Evolutionary conservation across 108 stramenopile species (phyloP), one percentile per base, ranked within the genome.

Genomic region (Cafeteria roenbergensis): DNA sequence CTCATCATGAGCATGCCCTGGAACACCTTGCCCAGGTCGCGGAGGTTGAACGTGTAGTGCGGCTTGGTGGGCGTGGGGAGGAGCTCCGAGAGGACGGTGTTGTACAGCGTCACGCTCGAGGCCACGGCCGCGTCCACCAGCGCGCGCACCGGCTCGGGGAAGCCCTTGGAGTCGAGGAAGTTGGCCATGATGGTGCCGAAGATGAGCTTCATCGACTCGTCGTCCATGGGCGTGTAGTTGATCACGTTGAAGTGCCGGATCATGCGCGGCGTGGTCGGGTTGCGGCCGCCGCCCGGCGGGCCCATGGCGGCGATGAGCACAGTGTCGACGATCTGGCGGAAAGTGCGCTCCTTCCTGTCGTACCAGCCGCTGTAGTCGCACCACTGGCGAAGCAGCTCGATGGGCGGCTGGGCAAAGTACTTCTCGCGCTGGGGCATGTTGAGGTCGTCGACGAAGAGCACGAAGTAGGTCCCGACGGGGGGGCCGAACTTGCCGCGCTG

Each of bases 41-140:
- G 68, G 8, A 85, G 65, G 73, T 85, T 85, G 76, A 83, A 85
- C 26, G 81, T 85, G 79, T 85, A 85, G 75, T 85, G 84, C n/a
- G 73, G 72, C 73, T 75, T 84, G 71, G 32, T 50, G 0, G 79
- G 83, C 17, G 83, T 82, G 1, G 83, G 83, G 28, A 82, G 60
- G 29, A 84, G 79, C 36, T 76, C 71, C n/a, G 22, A 1, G 1
- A 63, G 63, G 63, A 82, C 78, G 35, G 66, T 78, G 62, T 79
- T 73, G 50, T 80, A 84, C 0, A 82, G 34, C 0, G 70, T 69
- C 36, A 81, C 77, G 25, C 75, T 76, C 27, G 80, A 60, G 51
- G 37, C 37, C 12, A 82, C 79, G 27, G 75, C 35, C 27, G n/a
- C 51, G 8, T 74, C 27, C 27, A 58, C 69, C 30, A 42, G 33